A percentile compares a stretch with the other conserved stretches of the same genome.
These are phyloP conservation scores for Vachellia collinsii DNA, from an alignment of 306 rosid genomes.

Conservation along the genomic window DNA sequence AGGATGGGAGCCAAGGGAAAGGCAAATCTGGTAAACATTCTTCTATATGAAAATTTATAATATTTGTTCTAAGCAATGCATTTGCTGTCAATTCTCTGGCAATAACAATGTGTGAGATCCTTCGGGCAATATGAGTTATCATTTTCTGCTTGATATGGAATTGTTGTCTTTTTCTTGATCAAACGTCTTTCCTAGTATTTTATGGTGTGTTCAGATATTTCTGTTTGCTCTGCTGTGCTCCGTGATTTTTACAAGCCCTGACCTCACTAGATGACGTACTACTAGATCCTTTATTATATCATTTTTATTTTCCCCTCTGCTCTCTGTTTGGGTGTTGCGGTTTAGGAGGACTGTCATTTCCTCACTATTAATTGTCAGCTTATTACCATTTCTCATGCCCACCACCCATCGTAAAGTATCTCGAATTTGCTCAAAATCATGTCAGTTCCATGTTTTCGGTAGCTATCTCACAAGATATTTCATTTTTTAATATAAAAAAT, in stretches of 20 bases:
- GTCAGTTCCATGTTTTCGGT: not conserved
- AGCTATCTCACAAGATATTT: not conserved
- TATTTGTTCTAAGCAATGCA: constrained; percentile 2
- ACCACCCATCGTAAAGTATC: not conserved
- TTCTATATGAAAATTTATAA: constrained; percentile 42
- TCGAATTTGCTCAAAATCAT: not conserved
- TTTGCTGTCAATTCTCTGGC: constrained; percentile 16
- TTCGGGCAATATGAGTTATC: constrained; percentile 18
- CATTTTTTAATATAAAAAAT: not conserved
- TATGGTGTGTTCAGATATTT: not conserved
- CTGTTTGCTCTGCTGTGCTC: constrained; percentile 18
- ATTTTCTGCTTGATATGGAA: not conserved
- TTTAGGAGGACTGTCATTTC: not conserved
- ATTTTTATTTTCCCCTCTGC: not conserved
- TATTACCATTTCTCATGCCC: not conserved
- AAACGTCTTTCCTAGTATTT: not conserved
- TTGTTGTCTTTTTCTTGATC: not conserved
- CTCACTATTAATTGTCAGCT: not conserved
- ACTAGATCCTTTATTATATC: not conserved
- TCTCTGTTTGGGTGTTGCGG: not conserved
- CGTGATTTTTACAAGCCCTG: not conserved
- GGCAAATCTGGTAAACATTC: constrained; percentile 48
- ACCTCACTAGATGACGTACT: not conserved
- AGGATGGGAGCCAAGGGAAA: constrained; percentile 43
- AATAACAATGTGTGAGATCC: constrained; percentile 8